Percentiles rank a stretch among this genome's conserved stretches.
Conservation (phyloP, 2,329 filamentous ascomycete species). For the Xylaria sp. region DNA sequence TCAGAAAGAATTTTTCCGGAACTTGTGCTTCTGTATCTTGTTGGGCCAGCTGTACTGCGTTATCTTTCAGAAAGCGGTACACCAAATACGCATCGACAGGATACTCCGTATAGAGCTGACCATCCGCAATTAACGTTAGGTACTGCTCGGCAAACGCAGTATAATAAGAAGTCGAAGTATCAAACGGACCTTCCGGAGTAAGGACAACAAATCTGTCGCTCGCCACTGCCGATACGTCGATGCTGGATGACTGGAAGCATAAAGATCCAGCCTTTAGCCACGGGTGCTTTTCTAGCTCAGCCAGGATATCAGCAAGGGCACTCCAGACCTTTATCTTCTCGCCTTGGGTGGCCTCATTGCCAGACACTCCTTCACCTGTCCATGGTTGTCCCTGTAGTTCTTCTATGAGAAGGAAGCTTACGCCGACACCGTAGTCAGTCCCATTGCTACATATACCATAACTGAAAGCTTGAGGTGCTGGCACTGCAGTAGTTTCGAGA, state of each 20-base stretch:
- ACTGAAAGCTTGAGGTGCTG: constrained; percentile 42
- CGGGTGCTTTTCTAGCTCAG: constrained; percentile 43
- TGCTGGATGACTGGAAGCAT: constrained; percentile 23
- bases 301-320: constrained; percentile 44
- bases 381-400: constrained; percentile 27
- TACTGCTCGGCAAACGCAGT: constrained; percentile 41
- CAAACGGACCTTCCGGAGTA: constrained; percentile 39
- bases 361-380: constrained; percentile 23
- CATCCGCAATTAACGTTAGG: constrained; percentile 46
- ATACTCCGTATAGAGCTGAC: constrained; percentile 48
- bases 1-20: constrained; percentile 47
- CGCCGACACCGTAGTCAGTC: constrained; percentile 25
- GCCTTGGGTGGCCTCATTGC: constrained; percentile 19
- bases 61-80: constrained; percentile 53
- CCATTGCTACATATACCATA: constrained; percentile 22
- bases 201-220: constrained; percentile 47
- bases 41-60: constrained; percentile 40
- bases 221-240: constrained; percentile 41
- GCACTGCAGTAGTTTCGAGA: constrained; percentile 43
- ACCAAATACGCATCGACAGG: constrained; percentile 49
- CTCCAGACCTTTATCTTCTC: constrained; percentile 42
- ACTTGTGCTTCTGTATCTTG: constrained; percentile 10
- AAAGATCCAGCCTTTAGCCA: constrained; percentile 45
- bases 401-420: constrained; percentile 31
- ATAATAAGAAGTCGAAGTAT: constrained; percentile 39